Evolutionary conservation across 139 green algal species (phyloP).

Genomic region (Nannochloris sp.): DNA sequence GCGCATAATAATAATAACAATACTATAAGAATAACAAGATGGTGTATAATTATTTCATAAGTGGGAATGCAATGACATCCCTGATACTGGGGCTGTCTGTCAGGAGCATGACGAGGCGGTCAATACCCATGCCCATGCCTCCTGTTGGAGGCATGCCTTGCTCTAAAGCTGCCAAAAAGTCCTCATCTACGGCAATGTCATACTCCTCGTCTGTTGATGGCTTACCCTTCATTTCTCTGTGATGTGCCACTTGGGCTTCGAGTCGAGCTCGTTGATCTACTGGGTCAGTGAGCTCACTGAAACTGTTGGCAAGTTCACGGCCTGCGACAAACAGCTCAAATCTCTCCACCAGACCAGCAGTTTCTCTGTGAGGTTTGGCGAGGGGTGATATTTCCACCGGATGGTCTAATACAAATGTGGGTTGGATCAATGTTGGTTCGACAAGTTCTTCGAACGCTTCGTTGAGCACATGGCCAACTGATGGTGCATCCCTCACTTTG

Average conservation of each 20-base stretch:
- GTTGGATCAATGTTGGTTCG: slow-evolving; percentile 75
- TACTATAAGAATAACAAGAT: neutral
- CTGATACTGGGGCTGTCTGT: slow-evolving; percentile 86
- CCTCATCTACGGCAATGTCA: slow-evolving; percentile 82
- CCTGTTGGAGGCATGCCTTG: slow-evolving; percentile 94
- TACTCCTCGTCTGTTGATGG: slow-evolving; percentile 21
- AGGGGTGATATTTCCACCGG: slow-evolving; percentile 87
- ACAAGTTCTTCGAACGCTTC: slow-evolving; percentile 89
- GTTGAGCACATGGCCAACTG: slow-evolving; percentile 71
- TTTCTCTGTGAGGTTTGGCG: slow-evolving; percentile 83
- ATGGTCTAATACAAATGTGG: slow-evolving; percentile 95
- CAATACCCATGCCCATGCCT: slow-evolving; percentile 95
- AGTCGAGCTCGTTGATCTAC: slow-evolving; percentile 87
- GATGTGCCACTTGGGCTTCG: slow-evolving; percentile 68
- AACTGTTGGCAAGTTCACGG: slow-evolving; percentile 92
- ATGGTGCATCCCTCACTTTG: slow-evolving; percentile 19
- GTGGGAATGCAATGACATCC: slow-evolving; percentile 95
- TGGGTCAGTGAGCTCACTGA: slow-evolving; percentile 92
- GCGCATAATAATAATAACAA: neutral
- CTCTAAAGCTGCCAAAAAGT: slow-evolving; percentile 94
- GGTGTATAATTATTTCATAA: slow-evolving; percentile 60
- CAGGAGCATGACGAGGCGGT: slow-evolving; percentile 96
- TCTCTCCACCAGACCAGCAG: slow-evolving; percentile 76
- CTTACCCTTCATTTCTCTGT: slow-evolving; percentile 24
- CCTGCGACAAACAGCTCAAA: slow-evolving; percentile 97